These are phyloP conservation scores for Pinguiococcus pyrenoidosus DNA, from an alignment of 108 stramenopile genomes.

Conservation along the genomic window DNA sequence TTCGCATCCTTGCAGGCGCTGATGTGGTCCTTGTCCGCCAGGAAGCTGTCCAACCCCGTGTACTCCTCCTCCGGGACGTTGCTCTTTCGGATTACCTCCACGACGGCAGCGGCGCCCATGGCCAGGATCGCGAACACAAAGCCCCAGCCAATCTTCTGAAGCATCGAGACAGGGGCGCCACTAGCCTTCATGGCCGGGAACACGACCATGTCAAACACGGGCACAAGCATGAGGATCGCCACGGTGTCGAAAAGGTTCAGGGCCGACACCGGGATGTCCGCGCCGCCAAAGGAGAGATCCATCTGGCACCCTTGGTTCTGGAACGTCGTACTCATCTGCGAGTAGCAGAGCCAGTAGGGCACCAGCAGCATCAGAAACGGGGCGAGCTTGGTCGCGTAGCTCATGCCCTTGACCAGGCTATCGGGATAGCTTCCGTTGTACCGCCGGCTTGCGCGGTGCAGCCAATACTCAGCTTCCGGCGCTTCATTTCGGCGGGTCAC, in stretches of 20 bases:
- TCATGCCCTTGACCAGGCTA: slow-evolving; percentile 8
- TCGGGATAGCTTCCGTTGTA: not conserved
- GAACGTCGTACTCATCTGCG: slow-evolving; percentile 35
- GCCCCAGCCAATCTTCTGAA: slow-evolving; percentile 19
- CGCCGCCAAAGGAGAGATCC: slow-evolving; percentile 15
- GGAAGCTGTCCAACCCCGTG: not conserved
- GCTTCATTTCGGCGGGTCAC: not conserved
- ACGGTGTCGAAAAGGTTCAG: slow-evolving; percentile 35
- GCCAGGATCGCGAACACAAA: slow-evolving; percentile 22
- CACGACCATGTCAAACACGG: slow-evolving; percentile 22
- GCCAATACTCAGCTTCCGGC: not conserved
- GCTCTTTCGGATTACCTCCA: slow-evolving; percentile 14
- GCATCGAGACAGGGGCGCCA: slow-evolving; percentile 4
- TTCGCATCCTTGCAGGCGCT: slow-evolving; percentile 5
- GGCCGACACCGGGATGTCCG: slow-evolving; percentile 14
- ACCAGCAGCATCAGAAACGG: slow-evolving; percentile 19
- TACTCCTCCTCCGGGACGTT: not conserved
- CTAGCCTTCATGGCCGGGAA: slow-evolving; percentile 11
- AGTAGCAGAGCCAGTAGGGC: slow-evolving; percentile 30
- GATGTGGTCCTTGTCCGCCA: not conserved
- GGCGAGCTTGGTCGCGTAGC: not conserved
- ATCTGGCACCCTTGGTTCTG: slow-evolving; percentile 42
- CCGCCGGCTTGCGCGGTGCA: slow-evolving; percentile 2
- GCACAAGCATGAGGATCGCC: slow-evolving; percentile 29
- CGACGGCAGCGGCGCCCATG: slow-evolving; percentile 22